A percentile compares a stretch with the other conserved stretches of the same genome.
These are phyloP conservation scores for Tilletia setariae DNA, from an alignment of 1,284 basidiomycete species.

Conservation along the genomic window DNA sequence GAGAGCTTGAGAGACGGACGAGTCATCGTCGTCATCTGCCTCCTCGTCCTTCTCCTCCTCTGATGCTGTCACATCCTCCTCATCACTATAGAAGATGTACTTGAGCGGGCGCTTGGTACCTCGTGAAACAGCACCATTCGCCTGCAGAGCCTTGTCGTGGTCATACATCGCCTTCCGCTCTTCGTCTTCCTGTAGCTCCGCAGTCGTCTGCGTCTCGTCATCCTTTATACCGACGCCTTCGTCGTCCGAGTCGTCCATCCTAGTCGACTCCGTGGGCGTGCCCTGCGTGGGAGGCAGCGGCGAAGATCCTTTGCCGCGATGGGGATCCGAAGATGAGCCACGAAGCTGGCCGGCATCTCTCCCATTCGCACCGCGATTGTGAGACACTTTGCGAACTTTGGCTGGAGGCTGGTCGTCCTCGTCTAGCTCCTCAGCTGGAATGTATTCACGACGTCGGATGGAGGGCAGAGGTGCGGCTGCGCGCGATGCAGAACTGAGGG, in stretches of 20 bases:
- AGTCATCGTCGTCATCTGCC: not conserved
- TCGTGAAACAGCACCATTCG: not conserved
- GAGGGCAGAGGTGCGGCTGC: not conserved
- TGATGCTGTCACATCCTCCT: not conserved
- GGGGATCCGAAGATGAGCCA: slow-evolving; percentile 12
- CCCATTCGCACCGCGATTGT: not conserved
- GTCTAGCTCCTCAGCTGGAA: not conserved
- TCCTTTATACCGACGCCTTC: slow-evolving; percentile 18
- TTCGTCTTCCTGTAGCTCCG: not conserved
- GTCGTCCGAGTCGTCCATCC: slow-evolving; percentile 3
- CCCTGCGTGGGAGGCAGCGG: not conserved
- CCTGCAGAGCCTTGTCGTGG: not conserved
- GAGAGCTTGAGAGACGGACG: not conserved
- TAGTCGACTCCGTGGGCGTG: slow-evolving; percentile 1
- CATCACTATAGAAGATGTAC: slow-evolving; percentile 10
- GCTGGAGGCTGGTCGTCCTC: not conserved
- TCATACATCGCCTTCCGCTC: not conserved
- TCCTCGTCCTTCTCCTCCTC: not conserved
- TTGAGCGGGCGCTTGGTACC: not conserved
- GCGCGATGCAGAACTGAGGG: not conserved
- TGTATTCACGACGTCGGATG: slow-evolving; percentile 2
- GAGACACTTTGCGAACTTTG: slow-evolving; percentile 5
- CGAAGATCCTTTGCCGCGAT: not conserved
- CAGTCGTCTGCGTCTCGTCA: slow-evolving; percentile 20
- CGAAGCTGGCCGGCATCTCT: slow-evolving; percentile 1